Base-by-base conservation (phyloP, 345 rosid genomes). In the Syzygium aromaticum region DNA sequence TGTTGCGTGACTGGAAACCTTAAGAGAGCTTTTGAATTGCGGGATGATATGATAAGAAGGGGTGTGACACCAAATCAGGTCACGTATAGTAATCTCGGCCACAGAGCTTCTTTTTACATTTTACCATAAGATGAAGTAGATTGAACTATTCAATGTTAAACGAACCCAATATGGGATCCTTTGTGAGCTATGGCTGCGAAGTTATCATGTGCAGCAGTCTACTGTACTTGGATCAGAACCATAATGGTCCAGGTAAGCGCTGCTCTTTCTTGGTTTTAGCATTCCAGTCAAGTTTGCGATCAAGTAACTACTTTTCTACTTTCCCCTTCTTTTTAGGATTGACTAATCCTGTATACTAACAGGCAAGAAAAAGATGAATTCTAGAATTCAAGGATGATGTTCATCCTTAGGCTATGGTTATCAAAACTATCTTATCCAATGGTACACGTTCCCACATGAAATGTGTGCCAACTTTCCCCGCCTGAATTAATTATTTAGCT, bases 11-110 rank as follows among this genome's bases (percentile, higher is more conserved):
- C 90, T 0, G 98, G 99, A 87, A 93, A 94, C 86, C 78, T 90
- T 49, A 86, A 77, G 78, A 95, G 90, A 85, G 99, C 98, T 19
- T 73, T 86, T 89, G 98, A 95, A 84, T 88, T 95, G 92, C 91
- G 90, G 14, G 94, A 91, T 90, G 98, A 95, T 85, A 96, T 96
- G 98, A 84, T 91, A 84, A 94, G 90, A 89, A 92, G 94, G 82
- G 96, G 94, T 84, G 54, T 93, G 86, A 91, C 87, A 84, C 93
- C 90, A 23, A 92, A 89, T 87, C 85, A 11, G 64, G 56, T 40
- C 67, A 86, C 91, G 25, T 57, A 77, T 53, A 53, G 67, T 33
- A 30, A 87, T 85, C 89, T 90, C 43, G 38, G 57, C 87, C 87
- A 54, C 77, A 53, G 87, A 80, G 88, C 80, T 84, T 84, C 82